These are phyloP conservation scores for Termitomyces sp. DNA, from an alignment of 768 basidiomycete genomes.

Conservation along the genomic window DNA sequence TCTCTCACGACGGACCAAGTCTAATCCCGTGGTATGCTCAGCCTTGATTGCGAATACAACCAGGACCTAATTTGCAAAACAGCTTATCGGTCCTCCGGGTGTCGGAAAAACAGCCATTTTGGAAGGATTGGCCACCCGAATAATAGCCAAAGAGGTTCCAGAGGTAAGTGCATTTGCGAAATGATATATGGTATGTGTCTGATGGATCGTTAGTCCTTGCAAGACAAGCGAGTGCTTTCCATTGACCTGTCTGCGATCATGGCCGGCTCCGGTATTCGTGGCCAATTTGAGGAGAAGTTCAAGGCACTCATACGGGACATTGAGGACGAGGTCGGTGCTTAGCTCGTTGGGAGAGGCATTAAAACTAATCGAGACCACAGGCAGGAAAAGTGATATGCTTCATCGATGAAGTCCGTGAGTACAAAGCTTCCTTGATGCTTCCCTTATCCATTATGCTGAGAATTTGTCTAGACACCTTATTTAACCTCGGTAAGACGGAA, in stretches of 20 bases:
- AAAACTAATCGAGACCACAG: conserved; percentile 22
- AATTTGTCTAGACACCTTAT: conserved; percentile 55
- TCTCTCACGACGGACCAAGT: conserved; percentile 85
- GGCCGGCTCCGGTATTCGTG: conserved; percentile 88
- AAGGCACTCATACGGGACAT: conserved; percentile 88
- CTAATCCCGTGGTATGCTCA: conserved; percentile 76
- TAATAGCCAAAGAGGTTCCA: conserved; percentile 86
- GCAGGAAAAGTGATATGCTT: conserved; percentile 84
- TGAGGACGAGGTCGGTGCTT: conserved; percentile 63
- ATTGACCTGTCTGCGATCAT: conserved; percentile 82
- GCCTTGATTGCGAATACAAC: background rate
- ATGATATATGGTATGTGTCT: background rate
- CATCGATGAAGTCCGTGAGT: conserved; percentile 91
- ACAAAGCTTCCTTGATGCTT: background rate
- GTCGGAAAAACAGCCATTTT: conserved; percentile 93
- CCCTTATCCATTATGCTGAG: background rate
- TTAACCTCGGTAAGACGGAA: conserved; percentile 88
- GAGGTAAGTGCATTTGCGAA: conserved; percentile 50
- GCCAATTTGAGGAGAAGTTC: conserved; percentile 93
- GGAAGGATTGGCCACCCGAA: conserved; percentile 84
- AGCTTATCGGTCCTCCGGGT: conserved; percentile 84
- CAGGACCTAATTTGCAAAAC: background rate
- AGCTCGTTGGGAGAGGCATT: conserved; percentile 1
- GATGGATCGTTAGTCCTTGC: conserved; percentile 56
- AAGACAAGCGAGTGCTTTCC: conserved; percentile 83